Percentiles rank a stretch among this genome's conserved stretches.
Evolutionary conservation across 176 grass and related monocot genomes (phyloP).

Genomic region (Aegilops tauschii): DNA sequence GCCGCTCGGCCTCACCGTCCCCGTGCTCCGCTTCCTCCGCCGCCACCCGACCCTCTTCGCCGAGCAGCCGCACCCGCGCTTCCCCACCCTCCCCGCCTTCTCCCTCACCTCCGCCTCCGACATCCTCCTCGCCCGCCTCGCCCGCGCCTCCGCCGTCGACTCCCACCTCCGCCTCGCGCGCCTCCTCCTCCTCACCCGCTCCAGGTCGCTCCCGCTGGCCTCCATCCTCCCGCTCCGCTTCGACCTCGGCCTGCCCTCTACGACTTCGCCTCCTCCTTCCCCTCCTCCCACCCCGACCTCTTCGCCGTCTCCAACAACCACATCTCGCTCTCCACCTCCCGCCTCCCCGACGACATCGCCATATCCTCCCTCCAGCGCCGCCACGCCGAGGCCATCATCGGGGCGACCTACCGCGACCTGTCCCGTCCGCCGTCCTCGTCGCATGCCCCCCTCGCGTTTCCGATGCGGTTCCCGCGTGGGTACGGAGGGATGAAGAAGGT

Average conservation of each 20-base stretch:
- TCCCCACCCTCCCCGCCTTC: conserved; percentile 73
- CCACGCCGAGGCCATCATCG: conserved; percentile 36
- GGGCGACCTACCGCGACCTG: conserved; percentile 60
- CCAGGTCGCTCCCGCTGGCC: conserved; percentile 63
- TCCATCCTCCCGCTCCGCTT: conserved; percentile 73
- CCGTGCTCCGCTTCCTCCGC: conserved; percentile 91
- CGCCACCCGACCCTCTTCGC: conserved; percentile 79
- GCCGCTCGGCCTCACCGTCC: conserved; percentile 67
- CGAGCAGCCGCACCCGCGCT: conserved; percentile 69
- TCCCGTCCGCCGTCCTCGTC: conserved; percentile 60
- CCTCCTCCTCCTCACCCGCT: conserved; percentile 74
- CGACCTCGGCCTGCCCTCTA: conserved; percentile 75
- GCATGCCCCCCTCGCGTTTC: conserved; percentile 69
- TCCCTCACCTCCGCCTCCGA: conserved; percentile 61
- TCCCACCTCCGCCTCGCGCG: conserved; percentile 78
- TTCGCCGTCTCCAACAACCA: conserved; percentile 60
- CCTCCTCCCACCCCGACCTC: conserved; percentile 49
- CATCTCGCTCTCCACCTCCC: conserved; percentile 38
- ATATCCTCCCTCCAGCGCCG: conserved; percentile 72
- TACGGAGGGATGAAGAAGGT: conserved; percentile 96
- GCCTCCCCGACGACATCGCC: conserved; percentile 50
- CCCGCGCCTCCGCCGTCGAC: conserved; percentile 38
- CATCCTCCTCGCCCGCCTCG: conserved; percentile 47
- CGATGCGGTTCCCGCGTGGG: conserved; percentile 85
- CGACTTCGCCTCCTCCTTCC: conserved; percentile 60